A percentile compares a stretch with the other conserved stretches of the same genome.
Evolutionary conservation across 225 moss, liverwort and hornwort species (phyloP).

Genomic region (Ulota crispa): DNA sequence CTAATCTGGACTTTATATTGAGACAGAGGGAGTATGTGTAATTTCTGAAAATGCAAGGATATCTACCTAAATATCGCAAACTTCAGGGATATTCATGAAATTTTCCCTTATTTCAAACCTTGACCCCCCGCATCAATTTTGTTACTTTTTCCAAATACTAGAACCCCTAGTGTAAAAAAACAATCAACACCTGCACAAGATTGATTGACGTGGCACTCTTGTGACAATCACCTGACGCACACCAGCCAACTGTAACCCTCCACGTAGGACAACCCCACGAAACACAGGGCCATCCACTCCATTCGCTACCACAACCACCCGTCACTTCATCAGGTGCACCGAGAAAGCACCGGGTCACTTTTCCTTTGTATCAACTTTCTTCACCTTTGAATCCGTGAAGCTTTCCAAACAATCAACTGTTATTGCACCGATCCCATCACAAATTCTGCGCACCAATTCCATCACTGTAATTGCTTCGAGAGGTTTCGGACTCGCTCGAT

Average conservation of each 20-base stretch:
- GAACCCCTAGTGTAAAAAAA: no score
- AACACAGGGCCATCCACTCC: neutral
- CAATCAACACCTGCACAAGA: no score
- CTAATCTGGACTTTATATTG: no score
- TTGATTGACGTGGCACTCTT: neutral
- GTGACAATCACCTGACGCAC: slow-evolving; percentile 3
- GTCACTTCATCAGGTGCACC: neutral
- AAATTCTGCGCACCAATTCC: neutral
- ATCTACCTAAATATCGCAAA: no score
- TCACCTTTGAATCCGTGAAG: neutral
- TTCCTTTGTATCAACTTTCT: neutral
- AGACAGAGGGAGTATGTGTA: no score
- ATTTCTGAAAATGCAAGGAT: no score
- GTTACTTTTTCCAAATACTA: no score
- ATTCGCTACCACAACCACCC: fast-evolving
- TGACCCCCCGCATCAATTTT: no score
- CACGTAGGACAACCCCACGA: neutral
- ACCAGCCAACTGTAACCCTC: slow-evolving; percentile 15
- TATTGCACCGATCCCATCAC: neutral
- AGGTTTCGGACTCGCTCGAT: neutral
- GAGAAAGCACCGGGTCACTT: neutral
- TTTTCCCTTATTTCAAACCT: no score
- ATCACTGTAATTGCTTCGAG: neutral
- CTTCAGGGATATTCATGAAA: no score
- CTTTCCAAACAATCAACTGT: neutral